Base-by-base conservation (phyloP, 2,329 filamentous ascomycete species). In the Thielaviopsis cerberus region DNA sequence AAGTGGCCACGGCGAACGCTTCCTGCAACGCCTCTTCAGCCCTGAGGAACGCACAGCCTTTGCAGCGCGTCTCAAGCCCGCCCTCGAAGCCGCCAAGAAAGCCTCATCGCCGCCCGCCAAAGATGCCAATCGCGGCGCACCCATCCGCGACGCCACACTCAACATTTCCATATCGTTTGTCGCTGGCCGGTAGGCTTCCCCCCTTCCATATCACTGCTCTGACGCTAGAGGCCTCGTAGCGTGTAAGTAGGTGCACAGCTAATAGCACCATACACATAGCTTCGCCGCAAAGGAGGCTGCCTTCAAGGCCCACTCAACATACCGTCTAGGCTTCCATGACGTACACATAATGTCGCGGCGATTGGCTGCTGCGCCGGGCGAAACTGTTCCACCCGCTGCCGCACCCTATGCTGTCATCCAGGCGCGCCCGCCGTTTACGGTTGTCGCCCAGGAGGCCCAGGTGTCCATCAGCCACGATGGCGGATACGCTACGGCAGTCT, bases 401-500 rank as follows among this genome's bases (percentile, higher is more conserved):
- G 37, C 22, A 1, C 55, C 55, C 26, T 59, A 27, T 20, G 59
- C 59, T 13, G 25, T 59, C 4, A 51, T 58, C 27, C 37, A 57
- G 8, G 41, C 59, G 8, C 11, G 7, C 11, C 37, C 30, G 25
- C 54, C 56, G 2, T 57, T 53, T 30, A 51, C 57, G 11, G 26
- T 37, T 22, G 37, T 30, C 17, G 51, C 48, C 17, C 77, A 81
- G 63, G 73, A 80, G 54, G 88, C 82, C 15, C 74, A 79, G 65
- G 67, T 95, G 51, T 91, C 85, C 61, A 94, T 96, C 64, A 92
- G 85, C 65, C 90, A 96, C 67, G 90, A 96, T 68, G 83, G 80
- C 1, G 83, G 88, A 7, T 94, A 89, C 70, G 88, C 88, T 10
- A 82, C 78, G 22, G 85, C 85, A 6, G 74, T 83, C 0, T 86